Base-by-base conservation (phyloP, 331 rosid species). In the Spiraea crenata region DNA sequence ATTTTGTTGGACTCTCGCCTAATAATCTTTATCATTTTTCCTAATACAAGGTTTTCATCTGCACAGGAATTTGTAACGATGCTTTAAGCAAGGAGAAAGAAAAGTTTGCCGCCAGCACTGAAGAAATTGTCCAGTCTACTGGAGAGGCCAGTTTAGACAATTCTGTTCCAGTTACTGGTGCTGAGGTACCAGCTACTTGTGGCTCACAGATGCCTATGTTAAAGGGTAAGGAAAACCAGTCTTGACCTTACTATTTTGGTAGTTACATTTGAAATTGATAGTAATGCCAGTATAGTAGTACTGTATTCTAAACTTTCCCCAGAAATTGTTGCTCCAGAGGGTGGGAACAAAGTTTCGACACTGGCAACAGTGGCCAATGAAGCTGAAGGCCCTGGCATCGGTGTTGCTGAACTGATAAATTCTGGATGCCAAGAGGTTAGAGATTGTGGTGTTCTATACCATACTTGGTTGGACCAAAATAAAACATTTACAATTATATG, bases 221-320 rank as follows among this genome's bases (percentile, higher is more conserved):
- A 64, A 84, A 75, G 42, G 93, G 93, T 88, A 82, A 73, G 90
- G 58, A 66, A 63, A 72, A 34, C 15, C 9, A 55, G 63, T 6
- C 79, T 17, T 1, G n/a, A 34, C 31, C 45, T 65, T 57, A 54
- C 45, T 58, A 19, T 19, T 67, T 6, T 65, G 73, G 50, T 65
- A 4, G 35, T 15, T 6, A 42, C 11, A 38, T 47, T 67, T 61
- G 74, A 74, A 54, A 69, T 34, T 42, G 19, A 55, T 17, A 49
- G 56, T 64, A 42, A 46, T 74, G 14, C 16, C 59, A 70, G 70
- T 31, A 25, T 7, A 6, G 65, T 72, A 39, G 34, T 42, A 63
- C 47, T 50, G 50, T 38, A 9, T 69, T 46, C 14, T 47, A 46
- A 16, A 69, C 8, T 6, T 16, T 35, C 77, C 79, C 62, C 85